phyloP scores from a whole-genome alignment of 108 stramenopile genomes.

The Nitzschia putrida region DNA sequence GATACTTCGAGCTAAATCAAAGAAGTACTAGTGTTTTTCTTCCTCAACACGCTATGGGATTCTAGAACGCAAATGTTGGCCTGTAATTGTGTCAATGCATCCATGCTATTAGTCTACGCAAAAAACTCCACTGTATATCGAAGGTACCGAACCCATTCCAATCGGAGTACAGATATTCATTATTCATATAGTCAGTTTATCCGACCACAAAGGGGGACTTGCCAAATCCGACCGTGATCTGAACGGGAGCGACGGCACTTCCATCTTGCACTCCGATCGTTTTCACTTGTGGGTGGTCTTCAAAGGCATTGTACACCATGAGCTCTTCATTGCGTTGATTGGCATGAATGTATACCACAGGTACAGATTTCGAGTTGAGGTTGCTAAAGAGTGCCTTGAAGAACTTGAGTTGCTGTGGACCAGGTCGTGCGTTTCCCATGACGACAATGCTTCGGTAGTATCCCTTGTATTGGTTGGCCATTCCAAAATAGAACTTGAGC shows the following conservation, averaged over 20 bases:
- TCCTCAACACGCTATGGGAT: too few species aligned
- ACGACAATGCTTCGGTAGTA: constrained; percentile 67
- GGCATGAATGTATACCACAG: constrained; percentile 74
- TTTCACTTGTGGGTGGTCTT: constrained; percentile 12
- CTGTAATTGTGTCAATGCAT: too few species aligned
- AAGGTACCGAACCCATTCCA: too few species aligned
- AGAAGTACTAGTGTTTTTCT: too few species aligned
- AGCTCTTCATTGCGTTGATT: constrained; percentile 32
- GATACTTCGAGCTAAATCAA: too few species aligned
- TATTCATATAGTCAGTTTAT: neutral
- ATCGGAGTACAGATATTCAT: too few species aligned
- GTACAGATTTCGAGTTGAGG: constrained; percentile 42
- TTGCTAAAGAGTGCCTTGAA: constrained; percentile 40
- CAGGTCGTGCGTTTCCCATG: constrained; percentile 70
- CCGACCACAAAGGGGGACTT: constrained; percentile 15
- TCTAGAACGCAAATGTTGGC: too few species aligned
- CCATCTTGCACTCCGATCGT: constrained; percentile 29
- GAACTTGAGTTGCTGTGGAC: constrained; percentile 59
- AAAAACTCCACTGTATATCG: too few species aligned
- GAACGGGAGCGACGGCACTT: constrained; percentile 12
- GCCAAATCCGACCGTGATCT: constrained; percentile 43
- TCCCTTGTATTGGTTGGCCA: constrained; percentile 38
- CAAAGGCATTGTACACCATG: constrained; percentile 26
- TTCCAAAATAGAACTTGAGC: constrained; percentile 53
- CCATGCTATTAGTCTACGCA: too few species aligned